Conservation (phyloP, 2,329 filamentous ascomycete genomes). For the Diaporthe ilicicola region DNA sequence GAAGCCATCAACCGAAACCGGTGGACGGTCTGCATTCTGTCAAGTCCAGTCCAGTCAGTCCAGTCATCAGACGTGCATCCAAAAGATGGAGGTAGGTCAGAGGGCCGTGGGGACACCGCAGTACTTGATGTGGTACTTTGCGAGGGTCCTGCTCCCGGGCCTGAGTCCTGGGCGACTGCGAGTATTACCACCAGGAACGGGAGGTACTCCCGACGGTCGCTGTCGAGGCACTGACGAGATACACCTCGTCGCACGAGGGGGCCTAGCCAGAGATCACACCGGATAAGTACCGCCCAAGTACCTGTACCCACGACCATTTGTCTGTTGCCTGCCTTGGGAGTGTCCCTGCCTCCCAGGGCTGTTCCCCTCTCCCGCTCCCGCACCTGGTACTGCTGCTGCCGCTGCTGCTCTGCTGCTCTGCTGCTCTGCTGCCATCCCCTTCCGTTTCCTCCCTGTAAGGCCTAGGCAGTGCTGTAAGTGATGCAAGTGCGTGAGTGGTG, state of each 20-base stretch:
- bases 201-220: not conserved
- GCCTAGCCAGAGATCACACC: accelerated
- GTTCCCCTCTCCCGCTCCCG: not conserved
- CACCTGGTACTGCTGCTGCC: not conserved
- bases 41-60: not conserved
- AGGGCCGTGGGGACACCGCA: not conserved
- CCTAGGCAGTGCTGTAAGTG: not conserved
- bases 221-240: not conserved
- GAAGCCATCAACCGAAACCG: not conserved
- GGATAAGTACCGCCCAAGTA: not conserved
- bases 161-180: not conserved
- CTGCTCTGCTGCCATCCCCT: not conserved
- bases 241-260: not conserved
- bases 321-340: not conserved
- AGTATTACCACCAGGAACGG: not conserved
- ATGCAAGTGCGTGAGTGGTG: too few relatives aligned
- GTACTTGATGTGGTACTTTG: not conserved
- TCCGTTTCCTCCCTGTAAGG: slow-evolving; percentile 19
- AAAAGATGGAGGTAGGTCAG: slow-evolving; percentile 9
- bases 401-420: not conserved
- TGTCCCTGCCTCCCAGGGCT: slow-evolving; percentile 18
- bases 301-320: not conserved
- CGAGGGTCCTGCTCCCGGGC: not conserved
- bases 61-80: slow-evolving; percentile 4
- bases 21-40: not conserved